A percentile compares a stretch with the other conserved stretches of the same genome.
Evolutionary conservation across 225 moss, liverwort and hornwort genomes (phyloP).

Genomic region (Polytrichum formosum): DNA sequence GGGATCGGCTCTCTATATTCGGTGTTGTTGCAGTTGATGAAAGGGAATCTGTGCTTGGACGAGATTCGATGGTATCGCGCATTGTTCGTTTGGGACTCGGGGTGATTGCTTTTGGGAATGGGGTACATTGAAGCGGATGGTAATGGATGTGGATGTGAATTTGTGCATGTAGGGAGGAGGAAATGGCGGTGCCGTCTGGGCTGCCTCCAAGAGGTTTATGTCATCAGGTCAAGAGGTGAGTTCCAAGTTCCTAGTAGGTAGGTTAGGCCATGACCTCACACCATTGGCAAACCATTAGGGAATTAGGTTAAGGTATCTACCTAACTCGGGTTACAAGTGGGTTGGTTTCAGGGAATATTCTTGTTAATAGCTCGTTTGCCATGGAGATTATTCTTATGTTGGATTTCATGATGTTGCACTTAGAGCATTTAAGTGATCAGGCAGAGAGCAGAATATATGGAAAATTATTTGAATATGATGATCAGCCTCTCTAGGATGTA

Average conservation of each 20-base stretch:
- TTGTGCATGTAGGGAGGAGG: conserved; percentile 28
- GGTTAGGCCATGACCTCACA: background rate
- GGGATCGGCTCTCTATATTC: background rate
- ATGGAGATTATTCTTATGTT: background rate
- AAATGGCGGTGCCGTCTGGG: conserved; percentile 33
- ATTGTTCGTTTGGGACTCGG: background rate
- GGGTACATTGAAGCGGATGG: no score
- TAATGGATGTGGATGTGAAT: background rate
- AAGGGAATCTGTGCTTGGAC: background rate
- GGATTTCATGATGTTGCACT: no score
- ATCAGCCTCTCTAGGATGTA: no score
- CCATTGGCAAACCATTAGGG: background rate
- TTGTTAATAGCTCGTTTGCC: background rate
- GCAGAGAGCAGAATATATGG: no score
- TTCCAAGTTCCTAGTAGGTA: background rate
- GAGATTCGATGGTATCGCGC: background rate
- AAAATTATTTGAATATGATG: no score
- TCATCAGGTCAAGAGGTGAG: conserved; percentile 45
- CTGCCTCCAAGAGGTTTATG: conserved; percentile 34
- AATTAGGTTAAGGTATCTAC: background rate
- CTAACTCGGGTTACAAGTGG: background rate
- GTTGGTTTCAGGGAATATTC: background rate
- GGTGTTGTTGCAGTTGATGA: background rate
- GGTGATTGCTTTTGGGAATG: no score
- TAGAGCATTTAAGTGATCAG: no score